Evolutionary conservation across 371 early-diverging fungal genomes (phyloP).

Genomic region (Mortierella sp.): DNA sequence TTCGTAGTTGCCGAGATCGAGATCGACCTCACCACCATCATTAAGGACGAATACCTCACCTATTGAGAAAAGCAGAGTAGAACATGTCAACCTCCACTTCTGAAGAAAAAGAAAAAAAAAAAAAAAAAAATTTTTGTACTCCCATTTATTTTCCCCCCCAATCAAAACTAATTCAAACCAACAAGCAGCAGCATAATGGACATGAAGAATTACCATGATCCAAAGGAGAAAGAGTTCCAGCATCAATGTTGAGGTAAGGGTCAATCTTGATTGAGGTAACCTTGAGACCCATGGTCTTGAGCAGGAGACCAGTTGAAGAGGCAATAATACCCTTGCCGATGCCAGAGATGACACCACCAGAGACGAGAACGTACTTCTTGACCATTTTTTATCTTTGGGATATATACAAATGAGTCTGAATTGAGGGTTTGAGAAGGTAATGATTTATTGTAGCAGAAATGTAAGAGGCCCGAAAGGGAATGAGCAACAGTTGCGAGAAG

Average conservation of each 20-base stretch:
- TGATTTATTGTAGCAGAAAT: conserved; percentile 29
- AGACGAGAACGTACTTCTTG: conserved; percentile 96
- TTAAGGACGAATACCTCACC: conserved; percentile 99
- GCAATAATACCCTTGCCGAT: conserved; percentile 99
- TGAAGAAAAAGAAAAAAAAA: not conserved
- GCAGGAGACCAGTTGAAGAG: conserved; percentile 95
- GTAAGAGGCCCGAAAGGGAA: conserved; percentile 51
- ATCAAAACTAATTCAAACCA: not conserved
- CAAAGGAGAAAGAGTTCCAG: conserved; percentile 96
- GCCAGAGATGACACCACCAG: conserved; percentile 99
- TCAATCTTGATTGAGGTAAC: conserved; percentile 99
- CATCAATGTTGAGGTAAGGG: conserved; percentile 99
- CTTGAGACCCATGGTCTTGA: conserved; percentile 94
- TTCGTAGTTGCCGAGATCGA: conserved; percentile 99
- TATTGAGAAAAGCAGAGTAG: conserved; percentile 29
- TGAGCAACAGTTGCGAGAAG: conserved; percentile 10
- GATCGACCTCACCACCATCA: conserved; percentile 99
- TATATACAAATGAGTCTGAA: not conserved
- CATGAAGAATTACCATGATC: conserved; percentile 88
- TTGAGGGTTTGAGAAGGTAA: not conserved
- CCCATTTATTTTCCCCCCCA: not conserved
- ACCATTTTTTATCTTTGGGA: conserved; percentile 34
- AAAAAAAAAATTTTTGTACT: conserved; percentile 5
- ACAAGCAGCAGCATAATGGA: conserved; percentile 76
- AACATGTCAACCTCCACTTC: conserved; percentile 7